Evolutionary conservation across 352 stramenopile species (phyloP).

Genomic region (Nothophytophthora sp.): DNA sequence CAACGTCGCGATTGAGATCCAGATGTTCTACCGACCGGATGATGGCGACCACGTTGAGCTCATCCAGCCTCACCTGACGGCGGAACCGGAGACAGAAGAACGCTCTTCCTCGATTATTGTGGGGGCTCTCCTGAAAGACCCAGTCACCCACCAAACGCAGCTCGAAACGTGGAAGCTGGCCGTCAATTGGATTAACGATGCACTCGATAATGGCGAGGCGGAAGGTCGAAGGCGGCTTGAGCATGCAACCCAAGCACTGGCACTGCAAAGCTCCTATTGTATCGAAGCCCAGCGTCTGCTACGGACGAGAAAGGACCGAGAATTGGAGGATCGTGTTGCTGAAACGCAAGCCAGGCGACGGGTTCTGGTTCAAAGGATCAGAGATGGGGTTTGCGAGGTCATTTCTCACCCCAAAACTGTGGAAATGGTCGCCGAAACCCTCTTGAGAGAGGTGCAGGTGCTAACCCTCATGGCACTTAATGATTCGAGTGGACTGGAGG

Average conservation of each 20-base stretch:
- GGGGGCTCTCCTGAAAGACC: constrained; percentile 5
- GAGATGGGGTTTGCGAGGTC: constrained; percentile 6
- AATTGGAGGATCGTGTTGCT: not conserved
- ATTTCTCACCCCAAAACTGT: constrained; percentile 1
- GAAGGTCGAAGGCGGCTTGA: not conserved
- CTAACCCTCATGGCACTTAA: constrained; percentile 2
- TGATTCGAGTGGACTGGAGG: not conserved
- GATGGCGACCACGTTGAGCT: constrained; percentile 14
- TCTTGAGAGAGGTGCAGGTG: constrained; percentile 11
- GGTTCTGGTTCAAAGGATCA: not conserved
- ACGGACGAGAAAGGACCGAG: constrained; percentile 4
- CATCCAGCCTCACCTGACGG: not conserved
- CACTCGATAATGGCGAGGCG: not conserved
- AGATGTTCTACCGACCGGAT: constrained; percentile 9
- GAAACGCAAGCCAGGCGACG: not conserved
- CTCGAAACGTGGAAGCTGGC: constrained; percentile 23
- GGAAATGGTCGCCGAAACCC: not conserved
- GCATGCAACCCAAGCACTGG: constrained; percentile 4
- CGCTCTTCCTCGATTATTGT: constrained; percentile 1
- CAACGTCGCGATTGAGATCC: constrained; percentile 6
- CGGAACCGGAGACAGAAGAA: too few species aligned
- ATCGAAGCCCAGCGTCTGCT: constrained; percentile 10
- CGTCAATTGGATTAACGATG: constrained; percentile 3
- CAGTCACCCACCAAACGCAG: not conserved
- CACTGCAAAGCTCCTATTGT: constrained; percentile 14